Conservation (phyloP, 2,329 filamentous ascomycete species). For the Pyricularia sp. region DNA sequence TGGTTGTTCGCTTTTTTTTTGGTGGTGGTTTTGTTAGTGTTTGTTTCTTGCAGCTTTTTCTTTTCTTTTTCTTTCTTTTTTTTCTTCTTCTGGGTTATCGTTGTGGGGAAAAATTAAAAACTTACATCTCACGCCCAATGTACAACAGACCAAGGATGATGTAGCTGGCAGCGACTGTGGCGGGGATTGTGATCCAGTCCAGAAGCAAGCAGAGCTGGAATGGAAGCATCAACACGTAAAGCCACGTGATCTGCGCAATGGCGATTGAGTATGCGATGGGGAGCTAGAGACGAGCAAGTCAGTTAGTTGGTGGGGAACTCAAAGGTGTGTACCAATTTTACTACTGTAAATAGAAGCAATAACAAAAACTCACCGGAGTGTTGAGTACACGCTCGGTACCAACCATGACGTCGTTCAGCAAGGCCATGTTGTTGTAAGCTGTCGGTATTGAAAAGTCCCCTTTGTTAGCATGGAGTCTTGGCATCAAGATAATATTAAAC, state of each 20-base stretch:
- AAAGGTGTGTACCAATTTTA: too few species aligned
- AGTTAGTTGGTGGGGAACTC: neutral
- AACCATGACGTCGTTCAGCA: constrained; percentile 55
- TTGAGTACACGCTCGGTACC: constrained; percentile 65
- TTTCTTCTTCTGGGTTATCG: neutral
- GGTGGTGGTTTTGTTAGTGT: neutral
- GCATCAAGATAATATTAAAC: neutral
- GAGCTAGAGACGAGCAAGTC: constrained; percentile 22
- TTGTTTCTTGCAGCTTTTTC: neutral
- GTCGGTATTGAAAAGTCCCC: neutral
- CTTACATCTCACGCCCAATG: constrained; percentile 52
- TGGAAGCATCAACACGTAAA: constrained; percentile 62
- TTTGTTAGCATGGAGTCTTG: neutral
- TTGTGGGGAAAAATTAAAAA: neutral
- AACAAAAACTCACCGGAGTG: constrained; percentile 31
- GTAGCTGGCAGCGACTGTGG: constrained; percentile 55
- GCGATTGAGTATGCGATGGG: constrained; percentile 67
- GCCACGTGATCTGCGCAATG: constrained; percentile 68
- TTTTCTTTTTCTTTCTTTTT: neutral
- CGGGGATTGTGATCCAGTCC: constrained; percentile 63
- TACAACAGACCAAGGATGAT: constrained; percentile 62
- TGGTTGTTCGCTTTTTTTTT: constrained; percentile 43
- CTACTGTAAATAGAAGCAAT: too few species aligned
- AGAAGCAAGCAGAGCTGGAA: constrained; percentile 58
- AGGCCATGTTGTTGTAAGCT: constrained; percentile 36